Evolutionary conservation across 2,329 filamentous ascomycete genomes (phyloP).

Genomic region (Aspergillus sp.): DNA sequence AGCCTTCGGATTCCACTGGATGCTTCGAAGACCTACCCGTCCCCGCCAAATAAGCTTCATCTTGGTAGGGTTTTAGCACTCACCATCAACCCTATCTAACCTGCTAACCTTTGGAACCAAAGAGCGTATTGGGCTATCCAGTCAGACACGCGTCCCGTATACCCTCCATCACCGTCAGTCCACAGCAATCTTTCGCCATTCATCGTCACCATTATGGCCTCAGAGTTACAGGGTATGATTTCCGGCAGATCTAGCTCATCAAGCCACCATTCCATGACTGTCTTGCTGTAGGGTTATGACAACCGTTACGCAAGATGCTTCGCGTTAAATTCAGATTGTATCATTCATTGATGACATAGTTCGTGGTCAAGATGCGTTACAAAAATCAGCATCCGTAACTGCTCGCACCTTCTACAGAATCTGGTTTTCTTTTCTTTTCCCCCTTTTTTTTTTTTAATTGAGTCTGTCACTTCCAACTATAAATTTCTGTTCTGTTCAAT

Average conservation of each 20-base stretch:
- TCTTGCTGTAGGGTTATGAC: background rate
- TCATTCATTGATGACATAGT: conserved; percentile 4
- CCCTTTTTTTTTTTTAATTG: background rate
- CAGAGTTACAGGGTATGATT: conserved; percentile 1
- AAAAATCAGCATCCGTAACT: background rate
- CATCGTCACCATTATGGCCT: conserved; percentile 3
- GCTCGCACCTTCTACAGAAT: background rate
- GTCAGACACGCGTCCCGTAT: background rate
- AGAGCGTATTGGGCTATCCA: background rate
- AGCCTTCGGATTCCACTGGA: background rate
- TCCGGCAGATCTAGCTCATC: background rate
- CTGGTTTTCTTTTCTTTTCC: background rate
- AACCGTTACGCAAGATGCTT: background rate
- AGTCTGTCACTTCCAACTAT: background rate
- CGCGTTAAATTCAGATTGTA: background rate
- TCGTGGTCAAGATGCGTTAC: background rate
- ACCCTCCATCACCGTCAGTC: background rate
- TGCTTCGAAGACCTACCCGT: background rate
- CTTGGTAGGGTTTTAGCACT: background rate
- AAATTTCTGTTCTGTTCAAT: background rate
- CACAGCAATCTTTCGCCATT: background rate
- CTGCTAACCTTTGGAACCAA: background rate
- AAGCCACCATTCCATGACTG: background rate
- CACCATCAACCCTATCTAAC: background rate
- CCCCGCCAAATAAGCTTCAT: conserved; percentile 1